These are phyloP conservation scores for Orbilia oligospora DNA, from an alignment of 2,329 filamentous ascomycete genomes.

Conservation along the genomic window DNA sequence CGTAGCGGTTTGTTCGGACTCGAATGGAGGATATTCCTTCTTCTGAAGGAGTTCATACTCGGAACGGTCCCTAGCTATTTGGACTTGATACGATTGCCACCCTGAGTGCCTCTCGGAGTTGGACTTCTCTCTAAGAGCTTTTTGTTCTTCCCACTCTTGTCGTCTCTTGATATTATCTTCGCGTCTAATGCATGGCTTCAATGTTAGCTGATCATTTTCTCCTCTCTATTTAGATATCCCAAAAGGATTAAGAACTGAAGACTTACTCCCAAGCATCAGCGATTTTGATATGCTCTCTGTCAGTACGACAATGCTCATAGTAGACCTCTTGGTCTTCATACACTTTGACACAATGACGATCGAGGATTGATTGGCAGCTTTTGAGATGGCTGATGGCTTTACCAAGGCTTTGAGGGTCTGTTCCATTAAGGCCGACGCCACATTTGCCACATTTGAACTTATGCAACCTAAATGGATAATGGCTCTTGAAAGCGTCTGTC, in stretches of 20 bases:
- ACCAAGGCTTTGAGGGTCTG: background rate
- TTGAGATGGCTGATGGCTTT: conserved; percentile 24
- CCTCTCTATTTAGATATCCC: background rate
- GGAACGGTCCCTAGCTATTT: background rate
- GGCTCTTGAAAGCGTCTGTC: conserved; percentile 1
- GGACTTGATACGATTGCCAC: background rate
- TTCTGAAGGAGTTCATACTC: background rate
- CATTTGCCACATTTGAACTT: conserved; percentile 38
- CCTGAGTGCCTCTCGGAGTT: background rate
- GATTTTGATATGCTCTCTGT: conserved; percentile 1
- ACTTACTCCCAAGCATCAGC: conserved; percentile 24
- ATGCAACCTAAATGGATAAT: conserved; percentile 27
- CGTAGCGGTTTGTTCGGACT: background rate
- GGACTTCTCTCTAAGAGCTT: background rate
- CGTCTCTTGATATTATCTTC: conserved; percentile 2
- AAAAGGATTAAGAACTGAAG: background rate
- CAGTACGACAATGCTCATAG: conserved; percentile 32
- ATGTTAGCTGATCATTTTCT: background rate
- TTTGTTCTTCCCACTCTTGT: background rate
- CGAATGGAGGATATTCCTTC: background rate
- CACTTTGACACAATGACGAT: conserved; percentile 25
- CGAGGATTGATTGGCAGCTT: conserved; percentile 35
- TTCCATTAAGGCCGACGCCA: background rate
- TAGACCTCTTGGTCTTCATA: conserved; percentile 12
- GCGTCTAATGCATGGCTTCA: background rate